Evolutionary conservation across 2,329 filamentous ascomycete species (phyloP).

Genomic region (Clarireedia monteithiana): DNA sequence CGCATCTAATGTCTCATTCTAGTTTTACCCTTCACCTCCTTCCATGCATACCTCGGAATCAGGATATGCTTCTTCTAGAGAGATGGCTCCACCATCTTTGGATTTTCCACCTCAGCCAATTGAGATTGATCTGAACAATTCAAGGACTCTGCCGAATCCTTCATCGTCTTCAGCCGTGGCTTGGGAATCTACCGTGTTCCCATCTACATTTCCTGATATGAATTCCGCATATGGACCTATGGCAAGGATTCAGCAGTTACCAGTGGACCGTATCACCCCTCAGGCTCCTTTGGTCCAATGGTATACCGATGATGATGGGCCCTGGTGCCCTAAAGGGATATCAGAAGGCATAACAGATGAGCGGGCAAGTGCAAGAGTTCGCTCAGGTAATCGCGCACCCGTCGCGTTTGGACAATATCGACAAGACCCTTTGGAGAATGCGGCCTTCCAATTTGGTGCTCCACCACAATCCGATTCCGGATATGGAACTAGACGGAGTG

Average conservation of each 20-base stretch:
- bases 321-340: slow-evolving; percentile 36
- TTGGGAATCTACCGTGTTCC: slow-evolving; percentile 18
- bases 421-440: slow-evolving; percentile 24
- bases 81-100: slow-evolving; percentile 23
- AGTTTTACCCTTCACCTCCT: slow-evolving; percentile 21
- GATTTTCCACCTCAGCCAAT: slow-evolving; percentile 24
- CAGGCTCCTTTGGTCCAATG: slow-evolving; percentile 29
- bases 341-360: slow-evolving; percentile 22
- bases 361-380: slow-evolving; percentile 15
- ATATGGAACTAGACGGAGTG: slow-evolving; percentile 28
- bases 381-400: slow-evolving; percentile 18
- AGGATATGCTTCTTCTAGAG: slow-evolving; percentile 20
- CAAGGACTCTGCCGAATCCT: slow-evolving; percentile 24
- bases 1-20: slow-evolving; percentile 19
- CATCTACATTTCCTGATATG: slow-evolving; percentile 18
- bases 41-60: slow-evolving; percentile 18
- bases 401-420: slow-evolving; percentile 25
- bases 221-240: slow-evolving; percentile 16
- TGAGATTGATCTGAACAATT: slow-evolving; percentile 25
- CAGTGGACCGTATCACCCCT: slow-evolving; percentile 16
- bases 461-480: slow-evolving; percentile 30
- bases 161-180: slow-evolving; percentile 14
- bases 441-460: slow-evolving; percentile 20
- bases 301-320: slow-evolving; percentile 34
- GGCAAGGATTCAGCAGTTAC: slow-evolving; percentile 16